Evolutionary conservation across 208 protist species (phyloP).

Genomic region (Trypanosomatidae sp.): DNA sequence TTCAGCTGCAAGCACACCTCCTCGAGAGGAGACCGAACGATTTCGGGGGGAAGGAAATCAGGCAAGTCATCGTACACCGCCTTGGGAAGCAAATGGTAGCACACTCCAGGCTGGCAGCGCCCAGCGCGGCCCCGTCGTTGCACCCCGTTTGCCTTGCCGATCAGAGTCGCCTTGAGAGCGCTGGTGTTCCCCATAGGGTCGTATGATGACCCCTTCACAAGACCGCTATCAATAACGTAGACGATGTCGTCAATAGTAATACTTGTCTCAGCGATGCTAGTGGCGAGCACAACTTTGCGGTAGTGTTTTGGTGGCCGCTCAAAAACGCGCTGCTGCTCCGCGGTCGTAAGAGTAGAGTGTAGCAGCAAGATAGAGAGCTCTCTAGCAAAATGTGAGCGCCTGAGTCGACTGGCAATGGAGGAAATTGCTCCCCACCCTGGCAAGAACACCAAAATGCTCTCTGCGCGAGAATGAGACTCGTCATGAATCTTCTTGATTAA

Average conservation of each 20-base stretch:
- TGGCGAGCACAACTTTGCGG: constrained; percentile 95
- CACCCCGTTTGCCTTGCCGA: constrained; percentile 82
- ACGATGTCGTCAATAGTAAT: constrained; percentile 96
- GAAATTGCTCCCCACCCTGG: constrained; percentile 91
- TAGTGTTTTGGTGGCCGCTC: constrained; percentile 61
- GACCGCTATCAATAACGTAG: constrained; percentile 96
- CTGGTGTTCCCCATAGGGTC: constrained; percentile 78
- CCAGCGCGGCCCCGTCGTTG: constrained; percentile 94
- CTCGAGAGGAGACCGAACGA: constrained; percentile 88
- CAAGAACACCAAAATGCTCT: constrained; percentile 89
- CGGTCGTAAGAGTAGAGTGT: constrained; percentile 87
- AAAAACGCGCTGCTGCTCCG: constrained; percentile 93
- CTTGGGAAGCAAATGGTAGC: constrained; percentile 79
- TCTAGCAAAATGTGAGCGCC: constrained; percentile 30
- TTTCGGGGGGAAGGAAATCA: constrained; percentile 92
- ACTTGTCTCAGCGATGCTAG: constrained; percentile 97
- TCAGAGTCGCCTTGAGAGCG: constrained; percentile 68
- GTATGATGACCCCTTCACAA: constrained; percentile 92
- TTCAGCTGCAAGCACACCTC: constrained; percentile 91
- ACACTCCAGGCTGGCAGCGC: constrained; percentile 83
- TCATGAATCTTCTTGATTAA: constrained; percentile 65
- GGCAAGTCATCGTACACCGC: constrained; percentile 77
- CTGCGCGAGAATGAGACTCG: constrained; percentile 34
- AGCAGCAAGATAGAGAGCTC: constrained; percentile 86
- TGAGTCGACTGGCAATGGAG: constrained; percentile 52